Base-by-base conservation (phyloP, 2,329 filamentous ascomycete species). In the Aspergillus amoenus region DNA sequence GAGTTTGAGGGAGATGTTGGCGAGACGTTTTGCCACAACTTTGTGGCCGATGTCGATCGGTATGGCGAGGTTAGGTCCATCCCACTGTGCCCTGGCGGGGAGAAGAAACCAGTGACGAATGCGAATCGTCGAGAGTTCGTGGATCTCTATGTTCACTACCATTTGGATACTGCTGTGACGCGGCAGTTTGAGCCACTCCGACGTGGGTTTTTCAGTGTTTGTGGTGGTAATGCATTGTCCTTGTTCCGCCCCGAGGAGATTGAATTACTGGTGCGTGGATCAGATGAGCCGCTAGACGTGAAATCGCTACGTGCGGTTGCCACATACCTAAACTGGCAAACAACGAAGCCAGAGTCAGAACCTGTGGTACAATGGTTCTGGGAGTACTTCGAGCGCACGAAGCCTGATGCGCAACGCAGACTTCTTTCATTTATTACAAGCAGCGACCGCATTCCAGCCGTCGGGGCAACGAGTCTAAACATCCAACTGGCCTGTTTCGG, bases 121-220 rank as follows among this genome's bases (percentile, higher is more conserved):
- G 73, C 81, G 15, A 97, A 96, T 66, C 84, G 91, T 27, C 84
- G 85, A 61, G 92, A 96, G 67, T 97, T 93, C 66, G 91, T 96
- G 52, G 88, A 93, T 64, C 79, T 91, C 2, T 96, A 96, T 69
- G 84, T 96, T 9, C 85, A 87, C 40, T 89, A 93, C 70, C 73
- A 93, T 9, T 84, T 97, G 11, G 91, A 96, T 66, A 86, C 82
- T 6, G 84, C 90, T 1, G 89, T 96, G 1, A 79, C 84, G 40
- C 84, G 90, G 41, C 92, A 96, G 68, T 97, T 95, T 63, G 91
- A 96, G 70, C 92, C 93, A 0, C 97, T 97, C 80, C 94, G 94
- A 70, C 85, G 92, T 54, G 93, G 93, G 1, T 97, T 97, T 74
- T 97, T 91, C 72, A 95, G 90, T 0, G 91, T 96, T 27, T 96